Evolutionary conservation across 176 grass and related monocot species (phyloP).

Genomic region (Cymbopogon citratus): DNA sequence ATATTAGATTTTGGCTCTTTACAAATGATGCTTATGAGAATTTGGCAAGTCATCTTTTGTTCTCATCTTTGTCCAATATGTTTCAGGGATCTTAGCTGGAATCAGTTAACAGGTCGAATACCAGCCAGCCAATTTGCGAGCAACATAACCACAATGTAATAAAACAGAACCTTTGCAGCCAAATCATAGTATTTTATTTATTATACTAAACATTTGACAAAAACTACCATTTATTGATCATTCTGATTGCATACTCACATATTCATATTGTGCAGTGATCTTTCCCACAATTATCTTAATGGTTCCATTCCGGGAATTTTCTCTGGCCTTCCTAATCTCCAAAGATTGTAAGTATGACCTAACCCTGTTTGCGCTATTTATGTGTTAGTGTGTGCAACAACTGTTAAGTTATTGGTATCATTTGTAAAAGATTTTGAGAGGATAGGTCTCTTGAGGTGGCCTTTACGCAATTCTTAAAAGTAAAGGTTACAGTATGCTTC

Average conservation of each 20-base stretch:
- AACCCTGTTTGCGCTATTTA: constrained; percentile 17
- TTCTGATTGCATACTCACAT: not conserved
- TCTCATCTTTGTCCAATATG: constrained; percentile 19
- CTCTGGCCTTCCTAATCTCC: constrained; percentile 52
- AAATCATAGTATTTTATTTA: constrained; percentile 13
- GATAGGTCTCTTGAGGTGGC: not conserved
- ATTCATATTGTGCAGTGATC: constrained; percentile 51
- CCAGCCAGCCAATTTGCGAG: constrained; percentile 39
- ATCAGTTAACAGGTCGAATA: constrained; percentile 59
- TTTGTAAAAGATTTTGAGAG: not conserved
- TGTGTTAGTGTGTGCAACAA: not conserved
- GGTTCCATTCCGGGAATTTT: constrained; percentile 64
- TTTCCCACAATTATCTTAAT: constrained; percentile 57
- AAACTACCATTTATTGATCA: constrained; percentile 7
- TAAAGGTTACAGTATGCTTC: not conserved
- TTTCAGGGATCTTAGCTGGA: constrained; percentile 80
- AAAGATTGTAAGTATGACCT: constrained; percentile 52
- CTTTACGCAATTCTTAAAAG: not conserved
- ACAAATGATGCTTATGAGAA: not conserved
- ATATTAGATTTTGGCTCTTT: not conserved
- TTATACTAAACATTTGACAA: constrained; percentile 3
- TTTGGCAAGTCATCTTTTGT: not conserved
- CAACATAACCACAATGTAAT: constrained; percentile 73
- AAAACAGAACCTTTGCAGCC: not conserved
- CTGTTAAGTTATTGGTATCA: not conserved